These are phyloP conservation scores for Cytospora paraplurivora DNA, from an alignment of 2,329 filamentous ascomycete genomes.

Conservation along the genomic window DNA sequence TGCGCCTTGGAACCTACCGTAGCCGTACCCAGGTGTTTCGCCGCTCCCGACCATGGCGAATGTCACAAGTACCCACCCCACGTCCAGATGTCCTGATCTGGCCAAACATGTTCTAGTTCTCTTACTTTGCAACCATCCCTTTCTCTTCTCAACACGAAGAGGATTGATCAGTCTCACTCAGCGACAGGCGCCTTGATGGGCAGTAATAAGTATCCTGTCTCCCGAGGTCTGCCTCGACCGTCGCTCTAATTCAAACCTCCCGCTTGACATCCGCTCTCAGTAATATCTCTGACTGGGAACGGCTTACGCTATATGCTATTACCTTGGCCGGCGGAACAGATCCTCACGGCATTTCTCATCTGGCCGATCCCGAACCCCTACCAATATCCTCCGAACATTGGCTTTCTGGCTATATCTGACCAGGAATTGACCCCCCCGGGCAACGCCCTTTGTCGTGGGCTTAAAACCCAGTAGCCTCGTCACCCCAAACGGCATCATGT, in stretches of 20 bases:
- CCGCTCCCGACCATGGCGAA: too few species aligned
- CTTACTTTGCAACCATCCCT: background rate
- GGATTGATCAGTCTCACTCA: background rate
- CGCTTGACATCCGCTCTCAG: background rate
- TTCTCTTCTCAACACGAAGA: background rate
- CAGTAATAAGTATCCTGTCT: background rate
- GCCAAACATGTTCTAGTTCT: background rate
- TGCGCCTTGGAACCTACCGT: too few species aligned
- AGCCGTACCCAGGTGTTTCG: too few species aligned
- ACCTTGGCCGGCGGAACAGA: too few species aligned
- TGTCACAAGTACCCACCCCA: background rate
- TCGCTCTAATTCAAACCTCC: background rate
- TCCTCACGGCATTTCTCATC: too few species aligned
- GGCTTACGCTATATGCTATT: too few species aligned
- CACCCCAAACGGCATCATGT: conserved; percentile 39
- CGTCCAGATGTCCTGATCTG: background rate
- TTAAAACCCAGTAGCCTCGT: conserved; percentile 1
- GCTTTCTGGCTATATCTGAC: too few species aligned
- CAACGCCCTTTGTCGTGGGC: background rate
- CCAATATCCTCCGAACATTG: too few species aligned
- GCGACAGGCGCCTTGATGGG: background rate
- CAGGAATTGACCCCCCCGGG: background rate
- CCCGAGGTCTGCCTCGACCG: background rate
- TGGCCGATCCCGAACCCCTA: too few species aligned
- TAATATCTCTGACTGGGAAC: background rate